A percentile compares a stretch with the other conserved stretches of the same genome.
Conservation (phyloP, 768 basidiomycete species). For the Hypholoma sublateritium region DNA sequence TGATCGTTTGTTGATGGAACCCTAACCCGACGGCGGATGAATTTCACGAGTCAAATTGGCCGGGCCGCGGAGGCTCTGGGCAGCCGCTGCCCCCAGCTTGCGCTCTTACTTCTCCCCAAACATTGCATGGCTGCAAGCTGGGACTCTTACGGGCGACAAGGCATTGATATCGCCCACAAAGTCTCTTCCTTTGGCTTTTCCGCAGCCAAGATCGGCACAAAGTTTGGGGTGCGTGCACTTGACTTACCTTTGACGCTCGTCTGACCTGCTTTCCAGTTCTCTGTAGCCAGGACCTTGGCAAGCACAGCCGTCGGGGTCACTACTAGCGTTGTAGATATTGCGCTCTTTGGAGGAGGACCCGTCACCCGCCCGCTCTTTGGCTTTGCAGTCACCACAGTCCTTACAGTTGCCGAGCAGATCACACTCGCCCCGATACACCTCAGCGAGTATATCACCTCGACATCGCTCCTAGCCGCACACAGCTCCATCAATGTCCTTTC, state of each 20-base stretch:
- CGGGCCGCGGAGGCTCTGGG: background rate
- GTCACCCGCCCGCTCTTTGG: conserved; percentile 60
- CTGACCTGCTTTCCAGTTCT: conserved; percentile 47
- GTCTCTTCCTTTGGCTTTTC: conserved; percentile 66
- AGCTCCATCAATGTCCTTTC: conserved; percentile 75
- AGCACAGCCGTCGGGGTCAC: conserved; percentile 58
- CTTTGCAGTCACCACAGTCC: conserved; percentile 56
- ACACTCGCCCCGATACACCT: conserved; percentile 75
- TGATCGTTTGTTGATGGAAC: too few species aligned
- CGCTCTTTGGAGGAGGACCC: conserved; percentile 61
- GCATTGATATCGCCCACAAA: conserved; percentile 66
- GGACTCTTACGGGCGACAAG: conserved; percentile 54
- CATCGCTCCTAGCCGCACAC: conserved; percentile 71
- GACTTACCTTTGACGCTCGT: background rate
- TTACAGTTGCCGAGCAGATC: conserved; percentile 68
- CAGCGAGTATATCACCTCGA: conserved; percentile 74
- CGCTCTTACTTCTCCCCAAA: background rate
- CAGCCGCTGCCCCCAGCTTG: background rate
- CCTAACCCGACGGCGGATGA: background rate
- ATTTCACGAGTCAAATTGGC: background rate
- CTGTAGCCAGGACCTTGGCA: conserved; percentile 61
- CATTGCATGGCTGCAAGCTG: conserved; percentile 41
- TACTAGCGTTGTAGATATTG: conserved; percentile 60
- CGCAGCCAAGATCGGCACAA: conserved; percentile 65
- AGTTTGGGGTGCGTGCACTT: conserved; percentile 52